Evolutionary conservation across 768 basidiomycete genomes (phyloP).

Genomic region (Mycena amicta): DNA sequence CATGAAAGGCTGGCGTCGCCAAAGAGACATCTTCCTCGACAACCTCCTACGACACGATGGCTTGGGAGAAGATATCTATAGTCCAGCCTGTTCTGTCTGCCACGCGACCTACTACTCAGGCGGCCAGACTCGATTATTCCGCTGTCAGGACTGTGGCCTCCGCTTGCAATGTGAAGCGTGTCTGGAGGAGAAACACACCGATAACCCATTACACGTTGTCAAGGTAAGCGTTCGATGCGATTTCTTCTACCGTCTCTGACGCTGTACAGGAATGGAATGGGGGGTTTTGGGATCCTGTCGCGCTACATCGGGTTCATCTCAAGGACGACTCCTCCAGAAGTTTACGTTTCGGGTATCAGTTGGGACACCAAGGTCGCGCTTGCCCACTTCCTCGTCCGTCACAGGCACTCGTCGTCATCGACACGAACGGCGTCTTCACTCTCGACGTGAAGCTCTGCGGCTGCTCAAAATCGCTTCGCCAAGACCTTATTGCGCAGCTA

Average conservation of each 20-base stretch:
- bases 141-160: background rate
- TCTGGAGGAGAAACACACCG: background rate
- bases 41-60: background rate
- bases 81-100: background rate
- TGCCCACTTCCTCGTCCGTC: too few relatives aligned
- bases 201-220: background rate
- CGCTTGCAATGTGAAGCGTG: background rate
- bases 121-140: background rate
- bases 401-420: too few relatives aligned
- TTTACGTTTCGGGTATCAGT: background rate
- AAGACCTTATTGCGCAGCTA: too few relatives aligned
- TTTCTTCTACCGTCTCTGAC: background rate
- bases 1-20: background rate
- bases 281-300: background rate
- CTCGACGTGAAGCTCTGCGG: too few relatives aligned
- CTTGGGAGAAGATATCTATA: background rate
- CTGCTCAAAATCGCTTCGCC: too few relatives aligned
- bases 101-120: background rate
- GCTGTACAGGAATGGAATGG: slow-evolving; percentile 3
- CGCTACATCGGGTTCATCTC: background rate
- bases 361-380: too few relatives aligned
- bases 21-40: background rate
- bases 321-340: background rate
- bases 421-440: too few relatives aligned
- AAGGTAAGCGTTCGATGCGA: background rate